Conservation (phyloP, 2,329 filamentous ascomycete species). For the Trichoderma citrinoviride region DNA sequence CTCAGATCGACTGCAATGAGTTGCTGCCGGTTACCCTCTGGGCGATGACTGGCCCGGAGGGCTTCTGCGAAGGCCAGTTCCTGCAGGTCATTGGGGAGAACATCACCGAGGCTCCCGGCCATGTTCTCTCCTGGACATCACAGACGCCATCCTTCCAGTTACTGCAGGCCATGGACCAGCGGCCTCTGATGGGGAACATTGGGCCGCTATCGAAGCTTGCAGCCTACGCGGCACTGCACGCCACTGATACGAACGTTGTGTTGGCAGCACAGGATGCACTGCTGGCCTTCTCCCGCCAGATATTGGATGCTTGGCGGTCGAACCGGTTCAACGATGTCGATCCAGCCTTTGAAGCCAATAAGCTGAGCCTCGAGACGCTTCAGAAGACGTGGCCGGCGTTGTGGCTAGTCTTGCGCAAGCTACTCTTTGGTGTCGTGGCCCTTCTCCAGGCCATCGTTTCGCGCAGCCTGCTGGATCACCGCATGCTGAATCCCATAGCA, state of each 20-base stretch:
- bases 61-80: constrained; percentile 74
- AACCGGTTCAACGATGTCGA: constrained; percentile 74
- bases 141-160: constrained; percentile 58
- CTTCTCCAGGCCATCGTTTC: constrained; percentile 71
- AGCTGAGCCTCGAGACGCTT: constrained; percentile 63
- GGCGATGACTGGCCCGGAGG: constrained; percentile 67
- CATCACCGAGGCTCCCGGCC: constrained; percentile 47
- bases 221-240: constrained; percentile 60
- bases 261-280: constrained; percentile 59
- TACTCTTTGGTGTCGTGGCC: constrained; percentile 72
- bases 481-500: constrained; percentile 41
- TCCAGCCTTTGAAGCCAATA: constrained; percentile 59
- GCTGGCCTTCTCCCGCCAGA: constrained; percentile 61
- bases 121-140: constrained; percentile 61
- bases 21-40: constrained; percentile 69
- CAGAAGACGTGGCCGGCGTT: constrained; percentile 66
- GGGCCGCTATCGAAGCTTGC: constrained; percentile 65
- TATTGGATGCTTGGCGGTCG: constrained; percentile 71
- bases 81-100: constrained; percentile 68
- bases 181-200: constrained; percentile 63
- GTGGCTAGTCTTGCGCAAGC: constrained; percentile 72
- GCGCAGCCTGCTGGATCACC: constrained; percentile 54
- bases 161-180: constrained; percentile 56
- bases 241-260: constrained; percentile 43
- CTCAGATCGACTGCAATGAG: constrained; percentile 62